These are phyloP conservation scores for Paspalum notatum DNA, from an alignment of 176 grass and related monocot species.

Conservation along the genomic window DNA sequence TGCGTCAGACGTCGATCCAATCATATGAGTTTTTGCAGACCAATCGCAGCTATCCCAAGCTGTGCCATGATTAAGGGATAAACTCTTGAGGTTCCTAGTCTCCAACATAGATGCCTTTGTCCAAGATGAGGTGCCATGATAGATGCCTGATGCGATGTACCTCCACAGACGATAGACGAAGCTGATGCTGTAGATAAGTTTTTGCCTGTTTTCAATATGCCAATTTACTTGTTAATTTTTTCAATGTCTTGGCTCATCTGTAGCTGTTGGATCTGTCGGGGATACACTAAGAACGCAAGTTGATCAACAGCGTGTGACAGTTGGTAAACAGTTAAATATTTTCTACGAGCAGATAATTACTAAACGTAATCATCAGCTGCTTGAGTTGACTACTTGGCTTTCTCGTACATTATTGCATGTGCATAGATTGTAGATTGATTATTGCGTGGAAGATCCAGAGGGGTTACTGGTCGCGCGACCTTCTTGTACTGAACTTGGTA, in stretches of 20 bases:
- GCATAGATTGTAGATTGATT: background rate
- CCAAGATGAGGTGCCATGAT: conserved; percentile 13
- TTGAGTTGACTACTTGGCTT: background rate
- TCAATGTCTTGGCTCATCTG: background rate
- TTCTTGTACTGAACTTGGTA: background rate
- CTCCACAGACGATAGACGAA: background rate
- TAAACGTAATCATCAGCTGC: background rate
- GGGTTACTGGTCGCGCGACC: too few species aligned
- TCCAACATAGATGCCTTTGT: conserved; percentile 22
- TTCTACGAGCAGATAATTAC: background rate
- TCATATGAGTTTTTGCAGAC: background rate
- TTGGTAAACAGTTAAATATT: too few species aligned
- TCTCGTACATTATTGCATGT: background rate
- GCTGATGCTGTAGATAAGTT: background rate
- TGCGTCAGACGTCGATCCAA: background rate
- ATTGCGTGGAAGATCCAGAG: background rate
- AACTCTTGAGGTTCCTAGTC: conserved; percentile 10
- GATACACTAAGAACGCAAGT: background rate
- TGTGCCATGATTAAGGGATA: conserved; percentile 4
- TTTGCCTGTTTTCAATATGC: background rate
- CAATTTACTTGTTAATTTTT: too few species aligned
- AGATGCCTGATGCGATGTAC: conserved; percentile 11
- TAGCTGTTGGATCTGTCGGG: background rate
- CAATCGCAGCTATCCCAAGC: background rate
- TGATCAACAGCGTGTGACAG: background rate